Conservation (phyloP, 768 basidiomycete species). For the Boletus sp. region DNA sequence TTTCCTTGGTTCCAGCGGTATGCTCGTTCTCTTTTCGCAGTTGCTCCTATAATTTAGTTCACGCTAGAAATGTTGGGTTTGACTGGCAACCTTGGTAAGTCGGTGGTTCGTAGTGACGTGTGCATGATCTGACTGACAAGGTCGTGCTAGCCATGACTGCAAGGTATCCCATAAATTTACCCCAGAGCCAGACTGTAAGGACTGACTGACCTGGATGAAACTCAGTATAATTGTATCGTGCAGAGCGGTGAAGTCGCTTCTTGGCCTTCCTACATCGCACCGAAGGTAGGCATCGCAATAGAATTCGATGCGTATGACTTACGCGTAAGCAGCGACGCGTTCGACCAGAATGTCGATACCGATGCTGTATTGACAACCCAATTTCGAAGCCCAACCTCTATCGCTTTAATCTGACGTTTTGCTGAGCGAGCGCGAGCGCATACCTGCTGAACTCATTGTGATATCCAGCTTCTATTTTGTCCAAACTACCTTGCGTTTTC, state of each 20-base stretch:
- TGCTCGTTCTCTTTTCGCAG: neutral
- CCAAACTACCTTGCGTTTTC: neutral
- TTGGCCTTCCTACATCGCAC: neutral
- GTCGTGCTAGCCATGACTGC: constrained; percentile 7
- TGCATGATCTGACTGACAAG: neutral
- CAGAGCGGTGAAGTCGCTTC: constrained; percentile 16
- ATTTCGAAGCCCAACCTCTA: neutral
- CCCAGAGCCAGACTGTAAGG: neutral
- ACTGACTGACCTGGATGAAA: neutral
- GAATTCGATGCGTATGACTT: neutral
- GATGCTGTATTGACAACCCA: constrained; percentile 5
- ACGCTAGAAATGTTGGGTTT: constrained; percentile 8
- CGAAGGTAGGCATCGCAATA: neutral
- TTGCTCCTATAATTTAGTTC: neutral
- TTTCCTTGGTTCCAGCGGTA: constrained; percentile 9
- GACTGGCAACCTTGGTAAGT: constrained; percentile 7
- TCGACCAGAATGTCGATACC: neutral
- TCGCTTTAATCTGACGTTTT: neutral
- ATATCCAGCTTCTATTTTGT: neutral
- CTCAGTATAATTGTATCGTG: constrained; percentile 16
- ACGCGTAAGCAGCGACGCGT: neutral
- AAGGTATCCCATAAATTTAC: constrained; percentile 3
- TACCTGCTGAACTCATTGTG: too few relatives aligned
- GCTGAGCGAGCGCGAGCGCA: neutral
- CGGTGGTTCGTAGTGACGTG: neutral